Conservation (phyloP, 2,329 filamentous ascomycete species). For the Metarhizium brunneum region DNA sequence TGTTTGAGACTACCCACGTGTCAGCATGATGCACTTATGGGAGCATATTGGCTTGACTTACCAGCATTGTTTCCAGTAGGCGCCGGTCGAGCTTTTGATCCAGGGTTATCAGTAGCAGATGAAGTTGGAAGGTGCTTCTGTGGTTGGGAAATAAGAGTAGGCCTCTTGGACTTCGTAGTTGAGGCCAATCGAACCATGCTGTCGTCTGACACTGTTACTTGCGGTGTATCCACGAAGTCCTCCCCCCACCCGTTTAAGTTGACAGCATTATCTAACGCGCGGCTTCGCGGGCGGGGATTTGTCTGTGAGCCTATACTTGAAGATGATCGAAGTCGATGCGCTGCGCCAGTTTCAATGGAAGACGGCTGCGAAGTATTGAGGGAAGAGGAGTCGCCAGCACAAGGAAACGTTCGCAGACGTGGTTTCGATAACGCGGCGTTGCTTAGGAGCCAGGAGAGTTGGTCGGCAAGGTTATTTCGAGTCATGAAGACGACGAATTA, state of each 20-base stretch:
- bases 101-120: conserved; percentile 13
- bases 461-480: conserved; percentile 49
- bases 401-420: conserved; percentile 28
- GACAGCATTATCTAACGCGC: conserved; percentile 11
- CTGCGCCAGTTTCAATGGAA: conserved; percentile 2
- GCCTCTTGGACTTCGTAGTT: conserved; percentile 34
- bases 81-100: conserved; percentile 11
- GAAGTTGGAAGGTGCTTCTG: conserved; percentile 34
- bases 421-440: conserved; percentile 34
- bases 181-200: conserved; percentile 37
- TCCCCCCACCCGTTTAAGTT: conserved; percentile 12
- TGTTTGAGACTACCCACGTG: background rate
- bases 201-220: conserved; percentile 18
- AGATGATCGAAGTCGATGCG: background rate
- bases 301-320: background rate
- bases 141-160: conserved; percentile 31
- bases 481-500: conserved; percentile 43
- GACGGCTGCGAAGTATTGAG: conserved; percentile 17
- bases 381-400: conserved; percentile 17
- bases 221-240: conserved; percentile 15
- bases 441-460: conserved; percentile 48
- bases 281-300: background rate
- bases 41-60: background rate
- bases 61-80: conserved; percentile 5
- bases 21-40: background rate